These are phyloP conservation scores for Metarhizium album DNA, from an alignment of 2,329 filamentous ascomycete species.

Conservation along the genomic window DNA sequence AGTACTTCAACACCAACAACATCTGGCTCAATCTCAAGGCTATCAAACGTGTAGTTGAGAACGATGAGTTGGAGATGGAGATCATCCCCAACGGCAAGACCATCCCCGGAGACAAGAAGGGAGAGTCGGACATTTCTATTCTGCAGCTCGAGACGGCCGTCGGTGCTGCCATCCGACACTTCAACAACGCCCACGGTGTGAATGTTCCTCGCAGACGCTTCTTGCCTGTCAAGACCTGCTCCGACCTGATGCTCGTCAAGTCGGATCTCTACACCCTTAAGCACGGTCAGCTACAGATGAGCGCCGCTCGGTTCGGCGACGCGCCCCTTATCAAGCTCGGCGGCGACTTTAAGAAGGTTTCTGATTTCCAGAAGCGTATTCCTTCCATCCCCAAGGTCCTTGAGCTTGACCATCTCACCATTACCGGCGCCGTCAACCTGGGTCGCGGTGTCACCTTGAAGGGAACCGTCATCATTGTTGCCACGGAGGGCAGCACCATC, in stretches of 20 bases:
- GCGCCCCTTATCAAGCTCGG: slow-evolving; percentile 98
- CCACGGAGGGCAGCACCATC: slow-evolving; percentile 94
- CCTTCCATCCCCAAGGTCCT: slow-evolving; percentile 82
- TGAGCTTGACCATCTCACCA: slow-evolving; percentile 89
- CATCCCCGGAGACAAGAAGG: slow-evolving; percentile 98
- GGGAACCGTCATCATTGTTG: slow-evolving; percentile 98
- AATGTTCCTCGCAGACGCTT: slow-evolving; percentile 96
- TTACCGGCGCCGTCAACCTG: slow-evolving; percentile 94
- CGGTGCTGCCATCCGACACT: slow-evolving; percentile 96
- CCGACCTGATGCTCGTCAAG: slow-evolving; percentile 98
- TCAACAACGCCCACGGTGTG: slow-evolving; percentile 96
- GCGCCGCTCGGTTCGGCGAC: slow-evolving; percentile 90
- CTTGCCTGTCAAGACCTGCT: slow-evolving; percentile 99
- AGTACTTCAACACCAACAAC: slow-evolving; percentile 99
- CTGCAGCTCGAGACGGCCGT: slow-evolving; percentile 98
- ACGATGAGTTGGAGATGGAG: slow-evolving; percentile 97
- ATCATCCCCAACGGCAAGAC: slow-evolving; percentile 99
- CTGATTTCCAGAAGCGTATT: slow-evolving; percentile 85
- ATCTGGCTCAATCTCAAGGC: slow-evolving; percentile 98
- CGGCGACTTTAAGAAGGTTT: slow-evolving; percentile 99
- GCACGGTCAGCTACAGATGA: slow-evolving; percentile 96
- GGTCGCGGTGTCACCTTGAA: slow-evolving; percentile 92
- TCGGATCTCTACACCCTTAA: slow-evolving; percentile 97
- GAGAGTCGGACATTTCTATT: slow-evolving; percentile 94
- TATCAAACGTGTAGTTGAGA: slow-evolving; percentile 97